Conservation (phyloP, 2,329 filamentous ascomycete species). For the Hawksworthiomyces lignivorus region DNA sequence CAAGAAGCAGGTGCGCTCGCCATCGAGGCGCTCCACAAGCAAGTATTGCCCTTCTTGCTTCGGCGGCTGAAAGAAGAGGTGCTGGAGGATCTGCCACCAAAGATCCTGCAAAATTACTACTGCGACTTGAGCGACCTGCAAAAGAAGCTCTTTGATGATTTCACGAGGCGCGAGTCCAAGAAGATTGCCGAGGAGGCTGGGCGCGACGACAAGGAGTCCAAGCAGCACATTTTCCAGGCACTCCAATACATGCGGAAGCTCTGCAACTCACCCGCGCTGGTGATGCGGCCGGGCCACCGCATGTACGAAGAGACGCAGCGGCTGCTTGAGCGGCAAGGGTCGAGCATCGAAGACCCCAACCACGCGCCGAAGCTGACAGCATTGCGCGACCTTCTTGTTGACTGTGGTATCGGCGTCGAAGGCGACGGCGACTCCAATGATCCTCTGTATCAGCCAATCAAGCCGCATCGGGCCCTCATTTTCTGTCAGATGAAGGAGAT, state of each 20-base stretch:
- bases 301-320: slow-evolving; percentile 83
- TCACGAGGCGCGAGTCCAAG: slow-evolving; percentile 87
- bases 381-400: slow-evolving; percentile 86
- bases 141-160: slow-evolving; percentile 92
- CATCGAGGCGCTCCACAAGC: slow-evolving; percentile 97
- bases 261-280: slow-evolving; percentile 93
- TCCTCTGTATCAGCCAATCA: slow-evolving; percentile 71
- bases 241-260: slow-evolving; percentile 99
- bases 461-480: slow-evolving; percentile 88
- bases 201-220: slow-evolving; percentile 81
- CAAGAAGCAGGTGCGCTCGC: slow-evolving; percentile 94
- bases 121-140: slow-evolving; percentile 95
- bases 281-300: slow-evolving; percentile 89
- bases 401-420: slow-evolving; percentile 88
- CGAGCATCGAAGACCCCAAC: slow-evolving; percentile 71
- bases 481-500: slow-evolving; percentile 99
- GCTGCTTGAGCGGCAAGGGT: slow-evolving; percentile 69
- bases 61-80: slow-evolving; percentile 97
- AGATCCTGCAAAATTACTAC: slow-evolving; percentile 99
- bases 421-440: slow-evolving; percentile 49
- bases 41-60: slow-evolving; percentile 91
- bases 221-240: slow-evolving; percentile 98
- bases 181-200: slow-evolving; percentile 78
- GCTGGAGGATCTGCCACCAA: slow-evolving; percentile 88
- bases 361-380: slow-evolving; percentile 93